Evolutionary conservation across 164 flowering plant species (phyloP).

Genomic region (Vitis cinerea): DNA sequence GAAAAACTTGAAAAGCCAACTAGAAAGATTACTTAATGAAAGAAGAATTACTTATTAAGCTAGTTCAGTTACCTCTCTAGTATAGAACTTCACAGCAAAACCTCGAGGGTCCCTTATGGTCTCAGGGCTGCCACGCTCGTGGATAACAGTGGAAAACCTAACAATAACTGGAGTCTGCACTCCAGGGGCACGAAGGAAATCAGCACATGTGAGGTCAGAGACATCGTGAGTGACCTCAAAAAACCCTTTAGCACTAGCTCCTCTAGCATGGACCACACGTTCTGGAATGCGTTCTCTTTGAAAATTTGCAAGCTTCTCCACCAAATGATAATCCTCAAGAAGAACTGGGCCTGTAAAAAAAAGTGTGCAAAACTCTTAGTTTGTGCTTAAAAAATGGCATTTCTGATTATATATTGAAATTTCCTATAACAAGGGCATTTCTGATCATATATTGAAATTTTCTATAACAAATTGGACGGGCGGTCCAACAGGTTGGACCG

Average conservation of each 20-base stretch:
- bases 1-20: no score
- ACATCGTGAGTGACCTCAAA: slow-evolving; percentile 97
- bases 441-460: background rate
- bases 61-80: slow-evolving; percentile 69
- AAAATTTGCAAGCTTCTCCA: slow-evolving; percentile 93
- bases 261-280: slow-evolving; percentile 99
- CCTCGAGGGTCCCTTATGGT: slow-evolving; percentile 93
- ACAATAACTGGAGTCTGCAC: slow-evolving; percentile 95
- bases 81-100: slow-evolving; percentile 86
- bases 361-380: background rate
- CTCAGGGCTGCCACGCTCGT: slow-evolving; percentile 99
- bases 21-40: no score
- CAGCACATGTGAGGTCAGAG: slow-evolving; percentile 88
- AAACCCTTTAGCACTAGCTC: slow-evolving; percentile 99
- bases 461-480: no score
- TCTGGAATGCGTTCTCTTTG: slow-evolving; percentile 93
- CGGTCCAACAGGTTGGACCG: no score
- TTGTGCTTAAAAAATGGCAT: background rate
- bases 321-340: slow-evolving; percentile 92
- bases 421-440: background rate
- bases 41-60: background rate
- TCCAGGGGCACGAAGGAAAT: slow-evolving; percentile 96
- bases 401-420: background rate
- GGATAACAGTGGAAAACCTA: slow-evolving; percentile 90
- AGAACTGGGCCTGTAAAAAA: slow-evolving; percentile 81